phyloP scores from a whole-genome alignment of 305 asterid species.

The Fraxinus nigra region DNA sequence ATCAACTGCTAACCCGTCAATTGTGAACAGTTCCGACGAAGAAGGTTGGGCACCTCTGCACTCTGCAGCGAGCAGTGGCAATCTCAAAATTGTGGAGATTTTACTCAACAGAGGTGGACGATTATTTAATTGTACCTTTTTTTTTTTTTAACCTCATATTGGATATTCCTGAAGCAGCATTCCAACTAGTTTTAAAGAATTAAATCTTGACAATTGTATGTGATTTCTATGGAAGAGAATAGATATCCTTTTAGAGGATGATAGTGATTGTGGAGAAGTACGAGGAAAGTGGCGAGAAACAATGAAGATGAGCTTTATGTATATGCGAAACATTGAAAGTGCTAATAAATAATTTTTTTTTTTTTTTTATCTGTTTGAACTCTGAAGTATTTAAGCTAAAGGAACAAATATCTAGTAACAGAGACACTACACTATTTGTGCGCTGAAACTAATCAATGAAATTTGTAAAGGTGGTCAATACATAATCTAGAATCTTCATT shows the following conservation, averaged over 20 bases:
- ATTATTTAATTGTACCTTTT: background rate
- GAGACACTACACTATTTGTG: constrained; percentile 1
- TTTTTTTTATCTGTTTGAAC: background rate
- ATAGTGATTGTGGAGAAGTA: background rate
- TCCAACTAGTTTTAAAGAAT: constrained; percentile 1
- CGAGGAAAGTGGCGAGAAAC: background rate
- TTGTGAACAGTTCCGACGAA: constrained; percentile 67
- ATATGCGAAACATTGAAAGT: background rate
- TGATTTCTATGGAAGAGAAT: constrained; percentile 8
- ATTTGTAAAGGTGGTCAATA: background rate
- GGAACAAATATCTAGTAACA: background rate
- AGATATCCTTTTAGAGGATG: constrained; percentile 1
- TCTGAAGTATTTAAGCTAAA: constrained; percentile 2
- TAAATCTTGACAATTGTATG: background rate
- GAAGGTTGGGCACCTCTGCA: constrained; percentile 97
- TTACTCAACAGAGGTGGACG: constrained; percentile 53
- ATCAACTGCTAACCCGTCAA: constrained; percentile 53
- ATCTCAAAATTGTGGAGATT: constrained; percentile 59
- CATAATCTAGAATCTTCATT: background rate
- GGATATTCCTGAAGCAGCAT: constrained; percentile 16
- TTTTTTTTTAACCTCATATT: background rate
- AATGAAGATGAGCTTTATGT: background rate
- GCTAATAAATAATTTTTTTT: background rate
- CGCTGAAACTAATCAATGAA: background rate
- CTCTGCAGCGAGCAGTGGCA: constrained; percentile 88